Conservation (phyloP, 306 rosid species). For the Mucuna pruriens region DNA sequence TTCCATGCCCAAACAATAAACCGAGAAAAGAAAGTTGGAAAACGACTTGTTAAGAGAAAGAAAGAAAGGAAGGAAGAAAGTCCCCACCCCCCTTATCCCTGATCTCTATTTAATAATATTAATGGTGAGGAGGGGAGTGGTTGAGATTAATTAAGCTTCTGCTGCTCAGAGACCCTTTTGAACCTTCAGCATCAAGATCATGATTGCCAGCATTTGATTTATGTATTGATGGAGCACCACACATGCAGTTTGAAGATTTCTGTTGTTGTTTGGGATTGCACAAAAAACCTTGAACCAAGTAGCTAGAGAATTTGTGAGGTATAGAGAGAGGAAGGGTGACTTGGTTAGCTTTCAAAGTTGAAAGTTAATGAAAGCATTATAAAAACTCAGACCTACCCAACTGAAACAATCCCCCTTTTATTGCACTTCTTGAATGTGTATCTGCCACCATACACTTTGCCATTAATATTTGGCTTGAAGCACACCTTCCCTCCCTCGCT, state of each 20-base stretch:
- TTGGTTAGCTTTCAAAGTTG: slow-evolving; percentile 27
- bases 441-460: slow-evolving; percentile 68
- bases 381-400: slow-evolving; percentile 75
- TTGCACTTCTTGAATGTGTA: slow-evolving; percentile 73
- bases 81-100: slow-evolving; percentile 4
- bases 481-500: slow-evolving; percentile 1
- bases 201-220: slow-evolving; percentile 74
- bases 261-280: slow-evolving; percentile 31
- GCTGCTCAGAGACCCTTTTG: slow-evolving; percentile 33
- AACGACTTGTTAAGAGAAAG: slow-evolving; percentile 25
- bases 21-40: slow-evolving; percentile 30
- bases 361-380: slow-evolving; percentile 46
- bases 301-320: slow-evolving; percentile 37
- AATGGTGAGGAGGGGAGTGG: slow-evolving; percentile 62
- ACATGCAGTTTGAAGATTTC: slow-evolving; percentile 10
- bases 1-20: slow-evolving; percentile 32
- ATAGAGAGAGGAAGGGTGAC: not conserved
- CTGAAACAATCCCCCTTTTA: slow-evolving; percentile 60
- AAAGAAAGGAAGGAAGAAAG: not conserved
- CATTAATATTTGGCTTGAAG: slow-evolving; percentile 51
- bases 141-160: slow-evolving; percentile 55
- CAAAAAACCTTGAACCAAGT: slow-evolving; percentile 32
- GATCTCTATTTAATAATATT: slow-evolving; percentile 25
- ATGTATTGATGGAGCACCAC: slow-evolving; percentile 24
- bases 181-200: slow-evolving; percentile 64